These are phyloP conservation scores for Xanthoconium stramineum DNA, from an alignment of 768 basidiomycete genomes.

Conservation along the genomic window DNA sequence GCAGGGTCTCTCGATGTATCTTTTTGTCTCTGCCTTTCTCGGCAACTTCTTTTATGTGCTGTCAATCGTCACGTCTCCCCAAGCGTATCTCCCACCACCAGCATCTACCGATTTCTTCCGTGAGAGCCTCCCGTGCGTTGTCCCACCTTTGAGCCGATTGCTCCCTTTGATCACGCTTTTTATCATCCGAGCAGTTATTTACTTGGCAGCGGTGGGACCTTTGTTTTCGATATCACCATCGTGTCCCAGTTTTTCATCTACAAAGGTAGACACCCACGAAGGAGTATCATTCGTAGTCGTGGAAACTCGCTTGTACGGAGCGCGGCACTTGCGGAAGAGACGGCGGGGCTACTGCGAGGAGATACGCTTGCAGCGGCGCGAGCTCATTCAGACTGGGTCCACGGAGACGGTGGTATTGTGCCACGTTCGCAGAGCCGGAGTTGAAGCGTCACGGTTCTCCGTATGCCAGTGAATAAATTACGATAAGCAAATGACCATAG, in stretches of 20 bases:
- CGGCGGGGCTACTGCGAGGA: constrained; percentile 44
- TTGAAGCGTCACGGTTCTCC: constrained; percentile 16
- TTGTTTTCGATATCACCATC: constrained; percentile 91
- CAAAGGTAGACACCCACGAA: constrained; percentile 44
- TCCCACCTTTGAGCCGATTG: not conserved
- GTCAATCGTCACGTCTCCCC: constrained; percentile 81
- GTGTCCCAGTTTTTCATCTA: constrained; percentile 84
- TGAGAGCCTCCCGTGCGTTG: constrained; percentile 81
- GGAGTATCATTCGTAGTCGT: constrained; percentile 20
- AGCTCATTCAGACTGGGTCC: constrained; percentile 21
- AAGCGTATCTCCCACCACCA: constrained; percentile 52
- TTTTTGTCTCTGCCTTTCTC: constrained; percentile 91
- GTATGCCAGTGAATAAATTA: too few species aligned
- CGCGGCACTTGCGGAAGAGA: constrained; percentile 42
- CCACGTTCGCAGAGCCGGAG: constrained; percentile 38
- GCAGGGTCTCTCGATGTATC: constrained; percentile 87
- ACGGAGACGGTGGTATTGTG: constrained; percentile 17
- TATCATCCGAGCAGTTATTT: constrained; percentile 56
- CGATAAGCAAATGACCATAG: too few species aligned
- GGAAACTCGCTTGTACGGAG: constrained; percentile 27
- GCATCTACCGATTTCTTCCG: constrained; percentile 63
- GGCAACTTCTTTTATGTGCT: constrained; percentile 93
- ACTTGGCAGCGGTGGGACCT: constrained; percentile 88
- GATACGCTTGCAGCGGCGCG: constrained; percentile 36
- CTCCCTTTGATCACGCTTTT: not conserved